A percentile compares a stretch with the other conserved stretches of the same genome.
Conservation (phyloP, 345 rosid species). For the Populus euphratica region DNA sequence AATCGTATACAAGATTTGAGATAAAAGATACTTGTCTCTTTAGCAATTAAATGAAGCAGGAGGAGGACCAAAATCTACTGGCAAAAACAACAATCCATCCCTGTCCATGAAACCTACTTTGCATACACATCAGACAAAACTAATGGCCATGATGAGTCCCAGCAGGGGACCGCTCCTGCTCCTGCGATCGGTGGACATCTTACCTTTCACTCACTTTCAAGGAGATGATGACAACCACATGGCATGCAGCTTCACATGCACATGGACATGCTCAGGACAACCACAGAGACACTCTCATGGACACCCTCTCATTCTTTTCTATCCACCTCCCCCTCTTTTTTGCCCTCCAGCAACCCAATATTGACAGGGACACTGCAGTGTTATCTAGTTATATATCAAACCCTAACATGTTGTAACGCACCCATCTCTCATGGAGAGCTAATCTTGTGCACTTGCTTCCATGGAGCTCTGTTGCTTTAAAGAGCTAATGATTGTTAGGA, state of each 20-base stretch:
- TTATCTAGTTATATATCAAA: neutral
- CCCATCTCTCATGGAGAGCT: neutral
- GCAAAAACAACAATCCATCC: slow-evolving; percentile 2
- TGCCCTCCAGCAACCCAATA: neutral
- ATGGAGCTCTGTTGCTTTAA: too few relatives aligned
- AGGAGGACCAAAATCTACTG: slow-evolving; percentile 1
- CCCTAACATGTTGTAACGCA: neutral
- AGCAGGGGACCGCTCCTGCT: slow-evolving; percentile 12
- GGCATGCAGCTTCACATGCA: slow-evolving; percentile 10
- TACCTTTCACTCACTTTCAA: slow-evolving; percentile 9
- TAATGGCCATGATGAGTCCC: slow-evolving; percentile 23
- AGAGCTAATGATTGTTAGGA: too few relatives aligned
- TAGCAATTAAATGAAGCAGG: slow-evolving; percentile 23
- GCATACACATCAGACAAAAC: slow-evolving; percentile 35
- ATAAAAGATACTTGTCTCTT: neutral
- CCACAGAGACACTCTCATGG: neutral
- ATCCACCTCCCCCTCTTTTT: neutral
- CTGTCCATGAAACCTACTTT: slow-evolving; percentile 38
- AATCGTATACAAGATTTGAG: neutral
- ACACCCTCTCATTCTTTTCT: neutral
- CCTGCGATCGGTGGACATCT: neutral
- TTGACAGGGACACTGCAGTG: slow-evolving; percentile 21
- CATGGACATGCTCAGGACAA: slow-evolving; percentile 13
- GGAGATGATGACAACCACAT: slow-evolving; percentile 28
- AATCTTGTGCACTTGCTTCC: neutral